A percentile compares a stretch with the other conserved stretches of the same genome.
Evolutionary conservation across 148 eudicot species (phyloP).

Genomic region (Rhododendron griersonianum): DNA sequence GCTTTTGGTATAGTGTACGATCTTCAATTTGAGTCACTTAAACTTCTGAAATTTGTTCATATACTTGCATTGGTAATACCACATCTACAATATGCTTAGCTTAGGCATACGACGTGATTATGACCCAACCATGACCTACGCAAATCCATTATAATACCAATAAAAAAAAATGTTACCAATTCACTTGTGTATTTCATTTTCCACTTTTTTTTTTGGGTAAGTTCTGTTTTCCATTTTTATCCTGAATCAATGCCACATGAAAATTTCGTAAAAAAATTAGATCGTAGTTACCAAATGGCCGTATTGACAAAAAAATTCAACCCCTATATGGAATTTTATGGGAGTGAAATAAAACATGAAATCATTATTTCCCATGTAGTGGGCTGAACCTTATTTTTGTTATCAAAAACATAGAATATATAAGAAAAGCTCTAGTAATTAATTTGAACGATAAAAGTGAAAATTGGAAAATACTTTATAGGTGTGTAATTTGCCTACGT

Average conservation of each 20-base stretch:
- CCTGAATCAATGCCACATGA: neutral
- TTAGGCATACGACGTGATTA: neutral
- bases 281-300: neutral
- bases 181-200: neutral
- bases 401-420: neutral
- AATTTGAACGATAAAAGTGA: neutral
- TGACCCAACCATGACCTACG: neutral
- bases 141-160: neutral
- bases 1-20: neutral
- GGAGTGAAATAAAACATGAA: neutral
- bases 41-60: neutral
- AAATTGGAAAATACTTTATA: neutral
- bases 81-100: neutral
- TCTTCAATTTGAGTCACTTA: neutral
- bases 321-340: neutral
- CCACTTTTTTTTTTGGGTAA: no score
- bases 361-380: neutral
- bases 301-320: neutral
- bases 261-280: neutral
- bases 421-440: no score
- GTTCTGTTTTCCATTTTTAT: neutral
- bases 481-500: no score
- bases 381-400: neutral
- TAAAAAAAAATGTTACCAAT: neutral
- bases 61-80: neutral